These are phyloP conservation scores for Salix udensis DNA, from an alignment of 345 rosid species.

Conservation along the genomic window DNA sequence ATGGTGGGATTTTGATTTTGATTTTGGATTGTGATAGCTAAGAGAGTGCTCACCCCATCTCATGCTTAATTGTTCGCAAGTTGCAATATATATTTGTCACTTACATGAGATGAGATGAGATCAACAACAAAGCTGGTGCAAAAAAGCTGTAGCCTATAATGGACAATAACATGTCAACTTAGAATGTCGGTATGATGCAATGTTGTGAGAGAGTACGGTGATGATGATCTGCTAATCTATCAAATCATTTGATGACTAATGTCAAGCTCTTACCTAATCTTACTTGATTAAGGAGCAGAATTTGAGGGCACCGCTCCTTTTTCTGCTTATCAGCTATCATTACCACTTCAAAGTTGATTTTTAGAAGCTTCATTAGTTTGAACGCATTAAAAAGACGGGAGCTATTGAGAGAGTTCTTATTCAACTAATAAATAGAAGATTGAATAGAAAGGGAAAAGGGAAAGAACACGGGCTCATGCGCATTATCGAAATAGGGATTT, in stretches of 20 bases:
- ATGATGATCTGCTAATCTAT: not conserved
- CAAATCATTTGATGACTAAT: not conserved
- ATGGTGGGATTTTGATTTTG: too few species aligned
- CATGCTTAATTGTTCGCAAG: too few species aligned
- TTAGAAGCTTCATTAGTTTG: not conserved
- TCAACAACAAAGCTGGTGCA: not conserved
- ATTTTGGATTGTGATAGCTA: too few species aligned
- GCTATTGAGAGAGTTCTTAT: not conserved
- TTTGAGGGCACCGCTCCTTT: not conserved
- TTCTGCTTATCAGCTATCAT: not conserved
- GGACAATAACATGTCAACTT: not conserved
- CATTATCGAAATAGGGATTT: not conserved
- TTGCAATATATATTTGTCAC: too few species aligned
- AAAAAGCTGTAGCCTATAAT: not conserved
- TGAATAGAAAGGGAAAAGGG: not conserved
- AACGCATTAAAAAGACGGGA: not conserved
- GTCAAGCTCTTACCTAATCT: not conserved
- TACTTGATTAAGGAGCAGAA: not conserved
- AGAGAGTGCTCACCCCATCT: too few species aligned
- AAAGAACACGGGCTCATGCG: not conserved
- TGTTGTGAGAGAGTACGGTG: not conserved
- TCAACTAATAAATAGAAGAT: not conserved
- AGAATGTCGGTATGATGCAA: constrained; percentile 4
- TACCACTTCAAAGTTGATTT: not conserved
- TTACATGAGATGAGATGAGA: not conserved